Evolutionary conservation across 140 eudicot species (phyloP).

Genomic region (Cichorium intybus): DNA sequence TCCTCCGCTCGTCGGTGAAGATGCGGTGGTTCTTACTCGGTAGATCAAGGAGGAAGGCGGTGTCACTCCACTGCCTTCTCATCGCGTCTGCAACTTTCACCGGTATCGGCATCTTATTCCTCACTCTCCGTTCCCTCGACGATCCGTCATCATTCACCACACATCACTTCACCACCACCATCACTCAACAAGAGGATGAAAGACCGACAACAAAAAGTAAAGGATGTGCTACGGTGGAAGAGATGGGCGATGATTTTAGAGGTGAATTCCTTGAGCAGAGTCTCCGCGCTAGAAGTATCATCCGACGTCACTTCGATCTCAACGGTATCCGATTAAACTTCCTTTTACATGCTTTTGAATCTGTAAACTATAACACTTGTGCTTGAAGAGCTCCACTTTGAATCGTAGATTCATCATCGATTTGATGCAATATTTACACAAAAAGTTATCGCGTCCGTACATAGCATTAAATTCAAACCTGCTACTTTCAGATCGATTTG

Average conservation of each 20-base stretch:
- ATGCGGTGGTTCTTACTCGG: slow-evolving; percentile 22
- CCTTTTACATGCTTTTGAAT: not conserved
- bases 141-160: slow-evolving; percentile 39
- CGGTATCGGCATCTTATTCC: slow-evolving; percentile 43
- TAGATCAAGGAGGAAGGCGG: slow-evolving; percentile 37
- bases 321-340: slow-evolving; percentile 39
- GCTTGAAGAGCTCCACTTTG: not conserved
- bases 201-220: not conserved
- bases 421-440: not conserved
- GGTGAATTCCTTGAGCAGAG: slow-evolving; percentile 52
- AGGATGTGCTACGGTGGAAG: slow-evolving; percentile 74
- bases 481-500: not conserved
- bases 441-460: not conserved
- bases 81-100: slow-evolving; percentile 48
- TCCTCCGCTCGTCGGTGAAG: slow-evolving; percentile 14
- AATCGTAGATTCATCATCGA: not conserved
- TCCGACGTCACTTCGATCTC: slow-evolving; percentile 52
- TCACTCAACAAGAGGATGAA: slow-evolving; percentile 3
- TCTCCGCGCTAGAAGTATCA: slow-evolving; percentile 43
- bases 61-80: slow-evolving; percentile 30
- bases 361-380: not conserved
- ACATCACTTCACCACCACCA: not conserved
- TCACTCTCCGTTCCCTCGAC: slow-evolving; percentile 53
- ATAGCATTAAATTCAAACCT: not conserved
- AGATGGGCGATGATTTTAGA: slow-evolving; percentile 65